Conservation (phyloP, 2,329 filamentous ascomycete genomes). For the Pestalotiopsis fici region DNA sequence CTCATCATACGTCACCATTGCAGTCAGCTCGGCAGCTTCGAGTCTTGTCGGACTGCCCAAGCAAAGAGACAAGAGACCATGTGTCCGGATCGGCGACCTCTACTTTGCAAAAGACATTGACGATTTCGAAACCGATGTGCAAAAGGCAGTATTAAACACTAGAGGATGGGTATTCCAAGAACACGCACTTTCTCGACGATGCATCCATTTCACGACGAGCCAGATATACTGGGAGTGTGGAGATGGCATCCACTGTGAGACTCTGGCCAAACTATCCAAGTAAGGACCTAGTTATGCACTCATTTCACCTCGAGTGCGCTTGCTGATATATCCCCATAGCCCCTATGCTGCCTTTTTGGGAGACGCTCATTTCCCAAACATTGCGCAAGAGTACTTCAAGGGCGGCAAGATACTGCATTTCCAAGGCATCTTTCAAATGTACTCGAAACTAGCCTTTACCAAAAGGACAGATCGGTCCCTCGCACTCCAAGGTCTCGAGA, state of each 20-base stretch:
- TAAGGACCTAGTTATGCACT: not conserved
- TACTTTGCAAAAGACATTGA: conserved; percentile 15
- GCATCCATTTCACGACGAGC: conserved; percentile 25
- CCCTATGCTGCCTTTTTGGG: conserved; percentile 9
- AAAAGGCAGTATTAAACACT: conserved; percentile 17
- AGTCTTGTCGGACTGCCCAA: not conserved
- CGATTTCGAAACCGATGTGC: conserved; percentile 22
- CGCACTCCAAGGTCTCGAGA: conserved; percentile 9
- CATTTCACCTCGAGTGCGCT: not conserved
- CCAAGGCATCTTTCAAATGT: conserved; percentile 6
- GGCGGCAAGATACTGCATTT: not conserved
- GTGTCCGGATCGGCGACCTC: not conserved
- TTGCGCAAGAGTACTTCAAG: conserved; percentile 1
- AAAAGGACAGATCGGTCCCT: conserved; percentile 7
- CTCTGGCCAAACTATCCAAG: conserved; percentile 6
- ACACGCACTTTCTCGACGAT: conserved; percentile 23
- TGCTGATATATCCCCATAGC: not conserved
- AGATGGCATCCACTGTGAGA: conserved; percentile 11
- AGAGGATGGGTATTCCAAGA: conserved; percentile 30
- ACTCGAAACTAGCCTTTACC: conserved; percentile 9
- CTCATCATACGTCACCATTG: conserved; percentile 2
- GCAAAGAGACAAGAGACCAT: not conserved
- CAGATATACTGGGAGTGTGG: conserved; percentile 30
- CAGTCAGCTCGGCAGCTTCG: conserved; percentile 4
- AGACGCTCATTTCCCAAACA: conserved; percentile 9